These are phyloP conservation scores for Berberis vulgaris DNA, from an alignment of 164 flowering plant genomes.

Conservation along the genomic window DNA sequence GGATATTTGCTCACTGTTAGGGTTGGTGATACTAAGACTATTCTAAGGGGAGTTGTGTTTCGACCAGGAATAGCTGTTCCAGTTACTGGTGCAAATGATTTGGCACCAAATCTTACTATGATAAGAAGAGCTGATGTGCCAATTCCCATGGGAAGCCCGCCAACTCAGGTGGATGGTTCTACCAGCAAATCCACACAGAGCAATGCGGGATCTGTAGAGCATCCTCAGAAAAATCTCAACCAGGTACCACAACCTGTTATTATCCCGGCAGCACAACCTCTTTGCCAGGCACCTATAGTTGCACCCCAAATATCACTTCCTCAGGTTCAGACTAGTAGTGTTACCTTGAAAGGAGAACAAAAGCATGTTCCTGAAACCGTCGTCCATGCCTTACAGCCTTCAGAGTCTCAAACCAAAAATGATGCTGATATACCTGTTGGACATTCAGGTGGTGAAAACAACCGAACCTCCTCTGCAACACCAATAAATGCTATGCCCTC, in stretches of 20 bases:
- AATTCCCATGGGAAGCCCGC: slow-evolving; percentile 19
- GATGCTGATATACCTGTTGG: too few species aligned
- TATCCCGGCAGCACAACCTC: neutral
- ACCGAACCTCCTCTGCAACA: too few species aligned
- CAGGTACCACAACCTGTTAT: neutral
- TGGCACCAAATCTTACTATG: slow-evolving; percentile 69
- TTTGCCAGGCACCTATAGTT: neutral
- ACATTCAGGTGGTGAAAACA: too few species aligned
- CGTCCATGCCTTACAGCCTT: too few species aligned
- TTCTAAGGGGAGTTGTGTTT: slow-evolving; percentile 76
- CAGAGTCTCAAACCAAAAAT: too few species aligned
- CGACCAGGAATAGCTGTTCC: slow-evolving; percentile 70
- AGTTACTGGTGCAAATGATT: slow-evolving; percentile 63
- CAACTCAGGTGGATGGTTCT: slow-evolving; percentile 16
- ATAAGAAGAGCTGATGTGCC: slow-evolving; percentile 44
- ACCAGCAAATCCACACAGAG: slow-evolving; percentile 15
- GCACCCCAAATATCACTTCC: neutral
- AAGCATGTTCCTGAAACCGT: slow-evolving; percentile 1
- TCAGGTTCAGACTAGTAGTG: neutral
- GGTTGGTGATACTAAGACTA: slow-evolving; percentile 50
- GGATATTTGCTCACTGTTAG: slow-evolving; percentile 76
- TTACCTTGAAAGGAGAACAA: slow-evolving; percentile 1
- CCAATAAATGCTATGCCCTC: too few species aligned
- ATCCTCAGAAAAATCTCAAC: slow-evolving; percentile 1
- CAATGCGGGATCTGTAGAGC: slow-evolving; percentile 13